A percentile compares a stretch with the other conserved stretches of the same genome.
Conservation (phyloP, 768 basidiomycete genomes). For the Suillus tomentosus region DNA sequence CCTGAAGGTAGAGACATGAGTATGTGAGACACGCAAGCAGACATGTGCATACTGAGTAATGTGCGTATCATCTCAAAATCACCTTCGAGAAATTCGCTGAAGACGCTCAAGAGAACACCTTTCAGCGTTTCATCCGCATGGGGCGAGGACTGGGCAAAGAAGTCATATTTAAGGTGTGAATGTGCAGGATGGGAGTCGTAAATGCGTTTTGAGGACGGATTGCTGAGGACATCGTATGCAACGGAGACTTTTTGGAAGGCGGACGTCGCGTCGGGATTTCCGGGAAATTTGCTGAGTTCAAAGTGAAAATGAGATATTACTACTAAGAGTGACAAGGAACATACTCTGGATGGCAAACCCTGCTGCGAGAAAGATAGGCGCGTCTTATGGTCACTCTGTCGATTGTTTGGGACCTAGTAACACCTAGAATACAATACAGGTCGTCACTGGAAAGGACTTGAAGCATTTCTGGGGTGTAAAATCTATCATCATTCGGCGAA, state of each 20-base stretch:
- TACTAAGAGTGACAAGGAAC: constrained; percentile 31
- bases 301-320: constrained; percentile 12
- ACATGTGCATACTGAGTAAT: constrained; percentile 58
- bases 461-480: constrained; percentile 27
- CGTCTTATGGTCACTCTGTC: constrained; percentile 69
- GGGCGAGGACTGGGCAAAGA: constrained; percentile 52
- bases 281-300: constrained; percentile 70
- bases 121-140: constrained; percentile 81
- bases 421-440: constrained; percentile 74
- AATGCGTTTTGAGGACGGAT: constrained; percentile 62
- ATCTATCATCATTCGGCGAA: constrained; percentile 12
- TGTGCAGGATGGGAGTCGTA: constrained; percentile 64
- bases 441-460: constrained; percentile 63
- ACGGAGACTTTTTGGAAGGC: constrained; percentile 88
- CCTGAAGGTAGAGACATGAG: constrained; percentile 39
- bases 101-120: constrained; percentile 69
- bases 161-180: constrained; percentile 44
- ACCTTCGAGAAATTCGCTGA: constrained; percentile 83
- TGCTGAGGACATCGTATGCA: constrained; percentile 79
- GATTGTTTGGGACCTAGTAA: constrained; percentile 47
- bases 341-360: constrained; percentile 85
- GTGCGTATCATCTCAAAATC: constrained; percentile 85
- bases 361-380: constrained; percentile 76
- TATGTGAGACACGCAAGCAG: not conserved
- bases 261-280: constrained; percentile 70